Evolutionary conservation across 2,329 filamentous ascomycete genomes (phyloP), one percentile per base, ranked within the genome.

Genomic region (Fusarium sp.): DNA sequence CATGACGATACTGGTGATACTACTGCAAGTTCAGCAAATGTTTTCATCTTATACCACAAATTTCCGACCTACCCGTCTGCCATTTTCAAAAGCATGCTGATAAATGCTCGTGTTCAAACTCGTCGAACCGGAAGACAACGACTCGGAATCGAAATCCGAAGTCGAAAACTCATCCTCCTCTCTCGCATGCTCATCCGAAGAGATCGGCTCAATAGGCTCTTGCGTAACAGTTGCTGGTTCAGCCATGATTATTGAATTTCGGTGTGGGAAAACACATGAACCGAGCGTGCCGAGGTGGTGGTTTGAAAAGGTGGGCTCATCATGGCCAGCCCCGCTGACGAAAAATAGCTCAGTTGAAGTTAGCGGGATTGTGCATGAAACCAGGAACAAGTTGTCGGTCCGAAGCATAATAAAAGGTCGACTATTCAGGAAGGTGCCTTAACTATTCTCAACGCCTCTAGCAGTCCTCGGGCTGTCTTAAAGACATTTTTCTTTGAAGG

Each of bases 1-100:
- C 70, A 19, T 72, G 59, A 5, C 70, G 70, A 6, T 73, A 73
- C 28, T 73, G 68, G n/a, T 73, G 70, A 53, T 73, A 73, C 70
- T 73, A 19, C 10, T 3, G 0, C 2, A 0, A 0, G 2, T 7
- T 72, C 6, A 72, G 65, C 14, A 7, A 2, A 9, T 4, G 6
- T 17, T 19, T 8, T 22, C 4, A 3, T 4, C 6, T 4, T 3
- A 4, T 14, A 13, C 1, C 3, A 7, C 3, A 9, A 5, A 2
- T 3, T 0, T 13, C 3, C 1, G 3, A 53, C 69, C 33, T 19
- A 73, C 71, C 21, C 71, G 69, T 19, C 71, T 72, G 21, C 71
- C 71, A 42, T 73, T 73, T 28, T 73, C 71, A 53, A 60, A 73
- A 13, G 67, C 65, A 33, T 73, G 71, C 24, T 73, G 67, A 31